These are phyloP conservation scores for Hammondia hammondi DNA, from an alignment of 169 alveolate species.

Conservation along the genomic window DNA sequence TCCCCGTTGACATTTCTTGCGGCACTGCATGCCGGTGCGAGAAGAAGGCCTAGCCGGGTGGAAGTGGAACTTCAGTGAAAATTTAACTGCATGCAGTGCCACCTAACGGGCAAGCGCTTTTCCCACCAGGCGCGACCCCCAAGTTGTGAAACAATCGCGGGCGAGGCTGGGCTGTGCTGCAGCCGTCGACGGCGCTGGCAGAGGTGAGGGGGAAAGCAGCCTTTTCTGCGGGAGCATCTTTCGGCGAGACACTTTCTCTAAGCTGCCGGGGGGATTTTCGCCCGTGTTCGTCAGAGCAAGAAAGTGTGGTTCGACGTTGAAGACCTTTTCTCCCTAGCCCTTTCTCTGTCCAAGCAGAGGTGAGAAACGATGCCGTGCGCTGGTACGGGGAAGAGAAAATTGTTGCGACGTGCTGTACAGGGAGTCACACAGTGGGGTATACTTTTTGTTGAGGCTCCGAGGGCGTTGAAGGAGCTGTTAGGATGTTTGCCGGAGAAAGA, in stretches of 20 bases:
- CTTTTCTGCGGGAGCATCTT: not conserved
- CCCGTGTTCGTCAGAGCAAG: not conserved
- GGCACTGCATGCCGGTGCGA: too few species aligned
- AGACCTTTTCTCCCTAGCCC: not conserved
- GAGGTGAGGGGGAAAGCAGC: not conserved
- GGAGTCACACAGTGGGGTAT: not conserved
- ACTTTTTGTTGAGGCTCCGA: not conserved
- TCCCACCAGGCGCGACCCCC: not conserved
- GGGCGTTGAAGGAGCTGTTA: not conserved
- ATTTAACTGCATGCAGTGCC: not conserved
- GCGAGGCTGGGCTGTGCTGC: too few species aligned
- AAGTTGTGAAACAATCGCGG: not conserved
- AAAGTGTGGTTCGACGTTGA: not conserved
- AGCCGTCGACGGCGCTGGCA: too few species aligned
- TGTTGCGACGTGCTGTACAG: not conserved
- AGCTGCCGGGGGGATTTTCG: not conserved
- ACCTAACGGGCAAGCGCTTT: not conserved
- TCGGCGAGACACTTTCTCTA: constrained; percentile 7
- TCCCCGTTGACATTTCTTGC: too few species aligned
- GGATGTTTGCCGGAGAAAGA: not conserved
- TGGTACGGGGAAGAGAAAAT: not conserved
- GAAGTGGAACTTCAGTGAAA: not conserved
- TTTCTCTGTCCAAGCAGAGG: not conserved
- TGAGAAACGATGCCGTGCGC: not conserved
- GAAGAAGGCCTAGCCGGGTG: not conserved